Base-by-base conservation (phyloP, 345 rosid genomes). In the Populus tremula region DNA sequence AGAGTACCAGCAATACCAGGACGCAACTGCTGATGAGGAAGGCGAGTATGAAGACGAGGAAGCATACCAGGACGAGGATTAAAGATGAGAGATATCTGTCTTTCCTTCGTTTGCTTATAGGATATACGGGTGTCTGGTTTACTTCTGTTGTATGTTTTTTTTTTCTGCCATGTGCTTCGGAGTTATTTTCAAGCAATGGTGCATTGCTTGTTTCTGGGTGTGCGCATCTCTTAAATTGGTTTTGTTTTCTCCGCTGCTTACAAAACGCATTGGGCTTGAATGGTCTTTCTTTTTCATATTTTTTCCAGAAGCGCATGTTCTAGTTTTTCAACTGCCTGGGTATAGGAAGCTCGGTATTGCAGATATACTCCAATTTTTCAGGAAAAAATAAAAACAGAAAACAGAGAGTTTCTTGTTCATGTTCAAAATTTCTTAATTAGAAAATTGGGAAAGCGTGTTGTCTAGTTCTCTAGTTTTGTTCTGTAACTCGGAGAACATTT, bases 1-100 rank as follows among this genome's bases (percentile, higher is more conserved):
- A 0, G 96, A 92, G 81, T 91, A 91, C 73, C 96, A 91, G 82
- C 96, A 91, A 76, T 91, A 90, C 79, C 94, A 90, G 82, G 96
- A 92, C 72, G 96, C 96, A 63, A 88, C 96, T 29, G 92, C 94
- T 8, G 96, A 92, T 33, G 96, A 90, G 27, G 96, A 91, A 79
- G 91, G 75, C 14, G 87, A 88, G 13, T 87, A 86, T 18, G 91
- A 84, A 68, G 93, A 91, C 27, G 89, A 86, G 74, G 93, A 78
- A 61, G 85, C 67, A 20, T 27, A 86, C 4, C 82, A 77, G 69
- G 91, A 85, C 13, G 92, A 90, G 76, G 80, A 71, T 67, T 87
- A 66, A 73, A 72, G 59, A 4, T 21, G 53, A 43, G 77, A 17
- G 18, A 35, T 76, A 1, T 76, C 18, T 31, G 17, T 31, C 69